Conservation (phyloP, 257 asterid species). For the Hygrophila difformis region DNA sequence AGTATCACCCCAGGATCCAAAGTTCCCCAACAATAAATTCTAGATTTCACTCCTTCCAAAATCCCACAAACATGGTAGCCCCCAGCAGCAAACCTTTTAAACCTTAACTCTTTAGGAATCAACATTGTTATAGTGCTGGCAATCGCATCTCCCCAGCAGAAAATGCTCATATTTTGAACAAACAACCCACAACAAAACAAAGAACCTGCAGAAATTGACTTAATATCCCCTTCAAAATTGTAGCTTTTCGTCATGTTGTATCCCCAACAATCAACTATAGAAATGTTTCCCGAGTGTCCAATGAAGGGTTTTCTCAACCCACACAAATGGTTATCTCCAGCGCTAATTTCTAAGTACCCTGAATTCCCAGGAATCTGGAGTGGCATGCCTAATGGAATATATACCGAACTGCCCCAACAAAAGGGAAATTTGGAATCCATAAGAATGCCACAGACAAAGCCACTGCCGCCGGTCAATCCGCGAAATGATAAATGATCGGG, state of each 20-base stretch:
- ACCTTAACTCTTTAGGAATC: constrained; percentile 35
- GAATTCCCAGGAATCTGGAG: constrained; percentile 30
- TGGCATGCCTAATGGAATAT: constrained; percentile 41
- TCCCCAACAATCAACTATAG: constrained; percentile 84
- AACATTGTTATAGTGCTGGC: constrained; percentile 36
- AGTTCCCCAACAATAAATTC: constrained; percentile 64
- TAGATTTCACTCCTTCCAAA: constrained; percentile 37
- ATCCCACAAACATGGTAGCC: constrained; percentile 79
- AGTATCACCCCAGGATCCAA: constrained; percentile 31
- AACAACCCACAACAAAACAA: constrained; percentile 61
- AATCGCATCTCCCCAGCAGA: constrained; percentile 71
- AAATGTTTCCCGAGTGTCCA: constrained; percentile 42
- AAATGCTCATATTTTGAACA: constrained; percentile 54
- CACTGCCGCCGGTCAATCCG: constrained; percentile 64
- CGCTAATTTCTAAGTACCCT: constrained; percentile 57
- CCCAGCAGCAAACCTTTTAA: constrained; percentile 57
- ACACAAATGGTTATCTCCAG: constrained; percentile 67
- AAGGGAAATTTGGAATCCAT: constrained; percentile 46
- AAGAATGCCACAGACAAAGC: constrained; percentile 60
- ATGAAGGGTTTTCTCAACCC: constrained; percentile 56
- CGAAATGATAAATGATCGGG: constrained; percentile 37
- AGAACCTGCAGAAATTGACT: constrained; percentile 61
- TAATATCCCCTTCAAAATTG: constrained; percentile 54
- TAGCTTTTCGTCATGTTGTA: constrained; percentile 59
- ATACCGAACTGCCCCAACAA: constrained; percentile 62